Evolutionary conservation across 257 asterid genomes (phyloP).

Genomic region (Capsicum rhomboideum): DNA sequence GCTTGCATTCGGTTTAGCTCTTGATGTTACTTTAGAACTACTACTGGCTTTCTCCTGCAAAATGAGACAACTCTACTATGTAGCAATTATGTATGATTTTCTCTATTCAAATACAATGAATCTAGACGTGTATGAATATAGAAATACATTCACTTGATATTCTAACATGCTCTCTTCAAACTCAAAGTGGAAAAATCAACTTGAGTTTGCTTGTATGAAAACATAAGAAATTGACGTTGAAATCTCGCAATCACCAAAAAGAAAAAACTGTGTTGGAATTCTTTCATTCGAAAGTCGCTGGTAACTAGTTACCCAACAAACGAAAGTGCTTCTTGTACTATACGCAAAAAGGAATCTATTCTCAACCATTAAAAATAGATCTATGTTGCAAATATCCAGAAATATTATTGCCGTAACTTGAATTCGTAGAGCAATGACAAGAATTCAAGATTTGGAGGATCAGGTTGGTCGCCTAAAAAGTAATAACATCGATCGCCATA

Average conservation of each 20-base stretch:
- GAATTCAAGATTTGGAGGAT: background rate
- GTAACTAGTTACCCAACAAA: background rate
- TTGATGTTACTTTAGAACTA: conserved; percentile 18
- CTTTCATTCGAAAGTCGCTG: background rate
- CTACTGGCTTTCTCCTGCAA: conserved; percentile 43
- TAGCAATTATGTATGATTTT: background rate
- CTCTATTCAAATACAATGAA: background rate
- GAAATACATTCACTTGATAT: background rate
- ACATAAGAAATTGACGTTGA: background rate
- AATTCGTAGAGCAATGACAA: background rate
- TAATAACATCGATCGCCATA: background rate
- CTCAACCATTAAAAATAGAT: background rate
- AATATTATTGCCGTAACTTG: background rate
- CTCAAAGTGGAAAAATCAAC: background rate
- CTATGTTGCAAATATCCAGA: background rate
- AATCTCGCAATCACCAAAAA: background rate
- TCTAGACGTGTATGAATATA: background rate
- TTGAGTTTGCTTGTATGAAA: background rate
- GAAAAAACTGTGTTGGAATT: background rate
- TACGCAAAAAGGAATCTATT: background rate
- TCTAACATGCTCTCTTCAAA: background rate
- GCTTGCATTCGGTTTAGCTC: conserved; percentile 23
- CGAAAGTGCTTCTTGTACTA: background rate
- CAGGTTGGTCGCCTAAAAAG: background rate
- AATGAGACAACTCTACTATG: background rate